Evolutionary conservation across 1,139 yeast species (phyloP).

Genomic region (Debaryomyces coudertii): DNA sequence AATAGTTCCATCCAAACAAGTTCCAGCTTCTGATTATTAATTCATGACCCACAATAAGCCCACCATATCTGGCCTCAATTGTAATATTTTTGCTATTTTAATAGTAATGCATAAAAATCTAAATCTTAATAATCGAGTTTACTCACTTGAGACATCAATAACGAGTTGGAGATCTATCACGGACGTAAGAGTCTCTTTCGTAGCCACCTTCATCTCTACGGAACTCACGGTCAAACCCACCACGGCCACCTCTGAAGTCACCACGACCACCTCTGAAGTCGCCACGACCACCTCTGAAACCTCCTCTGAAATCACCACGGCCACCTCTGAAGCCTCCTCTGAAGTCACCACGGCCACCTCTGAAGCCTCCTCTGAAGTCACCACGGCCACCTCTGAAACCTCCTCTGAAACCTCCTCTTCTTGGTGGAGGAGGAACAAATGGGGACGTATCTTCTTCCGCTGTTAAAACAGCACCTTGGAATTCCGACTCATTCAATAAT

Average conservation of each 20-base stretch:
- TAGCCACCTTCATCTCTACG: conserved; percentile 33
- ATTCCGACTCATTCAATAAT: conserved; percentile 69
- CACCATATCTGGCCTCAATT: neutral
- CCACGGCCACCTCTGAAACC: conserved; percentile 40
- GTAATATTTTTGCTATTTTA: neutral
- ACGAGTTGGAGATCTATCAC: conserved; percentile 56
- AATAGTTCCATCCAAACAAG: conserved; percentile 4
- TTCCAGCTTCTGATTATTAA: conserved; percentile 5
- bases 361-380: conserved; percentile 33
- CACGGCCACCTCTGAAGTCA: conserved; percentile 43
- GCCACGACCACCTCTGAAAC: conserved; percentile 40
- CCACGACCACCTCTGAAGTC: conserved; percentile 32
- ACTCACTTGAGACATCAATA: conserved; percentile 25
- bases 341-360: conserved; percentile 37
- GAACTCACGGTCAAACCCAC: conserved; percentile 37
- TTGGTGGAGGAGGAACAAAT: conserved; percentile 66
- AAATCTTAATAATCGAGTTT: neutral
- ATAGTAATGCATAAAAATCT: conserved; percentile 2
- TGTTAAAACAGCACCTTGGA: conserved; percentile 63
- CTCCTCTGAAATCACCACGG: conserved; percentile 38
- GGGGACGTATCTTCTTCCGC: conserved; percentile 85
- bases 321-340: conserved; percentile 46
- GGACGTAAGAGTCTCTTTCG: conserved; percentile 46
- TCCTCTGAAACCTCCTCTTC: conserved; percentile 57
- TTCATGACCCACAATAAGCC: conserved; percentile 4